Evolutionary conservation across 1,139 yeast genomes (phyloP), one percentile per base, ranked within the genome.

Genomic region (Geotrichum carabidarum): DNA sequence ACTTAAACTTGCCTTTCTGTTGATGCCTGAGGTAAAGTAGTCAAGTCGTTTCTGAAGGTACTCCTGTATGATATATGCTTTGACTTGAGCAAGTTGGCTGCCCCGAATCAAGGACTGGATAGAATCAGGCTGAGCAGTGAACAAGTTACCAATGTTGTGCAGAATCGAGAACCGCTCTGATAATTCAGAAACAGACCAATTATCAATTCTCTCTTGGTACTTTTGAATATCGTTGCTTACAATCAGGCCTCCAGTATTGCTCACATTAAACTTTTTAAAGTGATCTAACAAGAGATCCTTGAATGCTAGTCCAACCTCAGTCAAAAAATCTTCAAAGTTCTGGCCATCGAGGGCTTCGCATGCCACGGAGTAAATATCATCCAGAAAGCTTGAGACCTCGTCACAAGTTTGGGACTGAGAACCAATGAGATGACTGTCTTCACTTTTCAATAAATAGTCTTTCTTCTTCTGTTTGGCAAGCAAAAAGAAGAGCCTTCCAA

Each of bases 181-280:
- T 41, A 90, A 72, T 53, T 80, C 83, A 1, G 78, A 76, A 32
- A 86, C 75, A 5, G 75, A 76, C 93, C 95, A 88, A 47, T 74
- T 76, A 58, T 85, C 94, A 52, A 91, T 79, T 0, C 81, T 77
- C 15, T 83, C 78, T 66, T 88, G 94, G 66, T 85, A 89, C 38
- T 87, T 79, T 46, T 87, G 85, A 6, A 87, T 82, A 71, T 91
- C 98, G 43, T 86, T 85, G 0, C 96, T 86, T n/a, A 88, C 78
- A 15, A 86, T 81, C 56, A 85, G 78, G 31, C 96, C 96, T 51
- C 98, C 98, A 9, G 84, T 79, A 2, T 90, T 82, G 62, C 82
- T 87, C 57, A 90, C 88, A 38, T 81, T 80, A 66, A 82, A 86
- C 64, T 83, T 86, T 60, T 84, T 84, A 65, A 85, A 84, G 67